phyloP scores from a whole-genome alignment of 129 eudicot genomes.

The Helichrysum umbraculigerum region DNA sequence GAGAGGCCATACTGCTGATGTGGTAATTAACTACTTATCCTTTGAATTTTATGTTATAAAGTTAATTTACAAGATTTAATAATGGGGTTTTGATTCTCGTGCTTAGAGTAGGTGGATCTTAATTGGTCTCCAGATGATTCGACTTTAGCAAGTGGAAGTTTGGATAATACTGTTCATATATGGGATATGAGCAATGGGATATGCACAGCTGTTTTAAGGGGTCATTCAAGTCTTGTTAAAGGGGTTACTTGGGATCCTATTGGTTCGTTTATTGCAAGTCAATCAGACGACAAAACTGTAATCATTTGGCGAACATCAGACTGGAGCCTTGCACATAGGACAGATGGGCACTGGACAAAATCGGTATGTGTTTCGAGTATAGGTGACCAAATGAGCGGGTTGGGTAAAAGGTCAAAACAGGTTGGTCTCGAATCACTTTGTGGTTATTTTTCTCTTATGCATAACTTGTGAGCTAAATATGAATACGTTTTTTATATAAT shows the following conservation, averaged over 20 bases:
- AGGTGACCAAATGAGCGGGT: background rate
- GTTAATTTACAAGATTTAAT: constrained; percentile 30
- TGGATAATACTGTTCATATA: constrained; percentile 91
- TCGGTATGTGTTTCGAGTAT: constrained; percentile 53
- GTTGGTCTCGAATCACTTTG: background rate
- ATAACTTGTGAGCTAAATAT: no score
- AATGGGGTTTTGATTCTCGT: constrained; percentile 40
- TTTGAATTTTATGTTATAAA: background rate
- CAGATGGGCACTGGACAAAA: constrained; percentile 99
- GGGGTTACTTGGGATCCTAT: constrained; percentile 99
- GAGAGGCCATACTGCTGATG: constrained; percentile 99
- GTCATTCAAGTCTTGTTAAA: constrained; percentile 97
- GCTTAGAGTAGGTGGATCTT: constrained; percentile 99
- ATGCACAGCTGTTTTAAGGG: constrained; percentile 95
- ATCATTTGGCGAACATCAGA: constrained; percentile 97
- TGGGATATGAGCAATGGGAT: constrained; percentile 94
- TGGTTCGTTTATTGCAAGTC: constrained; percentile 96
- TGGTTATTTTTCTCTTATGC: background rate
- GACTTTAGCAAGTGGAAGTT: constrained; percentile 90
- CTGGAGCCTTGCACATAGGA: constrained; percentile 95
- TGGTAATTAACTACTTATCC: constrained; percentile 55
- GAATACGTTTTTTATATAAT: background rate
- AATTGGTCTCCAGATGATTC: constrained; percentile 99
- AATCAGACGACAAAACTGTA: constrained; percentile 97
- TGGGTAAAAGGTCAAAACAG: background rate